Evolutionary conservation across 257 asterid species (phyloP).

Genomic region (Mentha longifolia): DNA sequence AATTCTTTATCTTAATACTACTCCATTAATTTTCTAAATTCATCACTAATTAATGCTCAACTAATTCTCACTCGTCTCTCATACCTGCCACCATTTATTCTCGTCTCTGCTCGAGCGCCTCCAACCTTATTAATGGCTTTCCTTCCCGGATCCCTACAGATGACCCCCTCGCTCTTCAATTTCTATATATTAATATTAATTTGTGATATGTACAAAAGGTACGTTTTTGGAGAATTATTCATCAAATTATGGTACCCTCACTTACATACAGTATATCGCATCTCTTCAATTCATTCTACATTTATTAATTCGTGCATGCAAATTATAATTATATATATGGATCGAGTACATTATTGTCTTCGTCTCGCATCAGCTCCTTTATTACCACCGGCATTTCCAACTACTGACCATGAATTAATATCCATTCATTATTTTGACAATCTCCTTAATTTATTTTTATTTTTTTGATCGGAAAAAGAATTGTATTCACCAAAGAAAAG

Average conservation of each 20-base stretch:
- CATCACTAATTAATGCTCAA: no score
- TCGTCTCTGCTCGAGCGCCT: slow-evolving; percentile 7
- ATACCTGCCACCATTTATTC: slow-evolving; percentile 38
- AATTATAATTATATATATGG: background rate
- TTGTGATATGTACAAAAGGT: background rate
- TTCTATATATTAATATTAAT: no score
- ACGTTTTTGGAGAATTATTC: slow-evolving; percentile 25
- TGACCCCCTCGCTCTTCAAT: no score
- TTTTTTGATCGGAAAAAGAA: no score
- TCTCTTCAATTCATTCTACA: no score
- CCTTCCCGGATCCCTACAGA: background rate
- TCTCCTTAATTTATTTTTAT: no score
- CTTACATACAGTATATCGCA: background rate
- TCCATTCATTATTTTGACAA: slow-evolving; percentile 17
- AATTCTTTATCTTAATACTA: background rate
- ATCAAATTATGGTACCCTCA: slow-evolving; percentile 22
- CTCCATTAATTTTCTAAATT: no score
- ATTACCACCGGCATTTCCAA: slow-evolving; percentile 31
- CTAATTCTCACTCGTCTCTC: no score
- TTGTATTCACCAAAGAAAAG: no score
- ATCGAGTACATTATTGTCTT: background rate
- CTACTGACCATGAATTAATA: slow-evolving; percentile 32
- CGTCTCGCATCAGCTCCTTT: slow-evolving; percentile 7
- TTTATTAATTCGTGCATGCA: slow-evolving; percentile 36
- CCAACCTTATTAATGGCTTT: slow-evolving; percentile 9